Conservation (phyloP, 352 stramenopile genomes). For the Phytophthora aleatoria region DNA sequence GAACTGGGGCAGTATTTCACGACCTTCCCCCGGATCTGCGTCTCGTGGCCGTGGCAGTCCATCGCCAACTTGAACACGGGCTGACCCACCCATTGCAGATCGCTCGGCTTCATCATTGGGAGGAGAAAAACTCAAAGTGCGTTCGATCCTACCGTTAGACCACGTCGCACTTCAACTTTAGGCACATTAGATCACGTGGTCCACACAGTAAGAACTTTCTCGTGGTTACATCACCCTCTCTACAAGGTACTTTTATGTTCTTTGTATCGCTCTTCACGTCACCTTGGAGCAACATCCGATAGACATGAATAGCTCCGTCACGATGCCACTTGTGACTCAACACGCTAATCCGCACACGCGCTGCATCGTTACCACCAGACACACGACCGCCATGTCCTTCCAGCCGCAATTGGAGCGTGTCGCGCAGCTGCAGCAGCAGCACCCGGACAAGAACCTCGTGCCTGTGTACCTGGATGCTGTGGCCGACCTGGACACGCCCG, state of each 20-base stretch:
- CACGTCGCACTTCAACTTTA: constrained; percentile 1
- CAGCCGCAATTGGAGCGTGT: constrained; percentile 69
- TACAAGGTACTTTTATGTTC: constrained; percentile 7
- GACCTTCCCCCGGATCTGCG: constrained; percentile 8
- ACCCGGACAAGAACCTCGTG: constrained; percentile 85
- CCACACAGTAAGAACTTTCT: constrained; percentile 16
- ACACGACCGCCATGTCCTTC: constrained; percentile 49
- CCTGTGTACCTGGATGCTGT: constrained; percentile 86
- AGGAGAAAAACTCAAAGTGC: background rate
- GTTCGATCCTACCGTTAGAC: constrained; percentile 1
- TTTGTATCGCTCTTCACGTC: constrained; percentile 4
- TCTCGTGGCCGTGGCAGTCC: constrained; percentile 6
- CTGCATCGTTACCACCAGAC: background rate
- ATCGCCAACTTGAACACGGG: constrained; percentile 17
- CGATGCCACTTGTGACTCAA: constrained; percentile 10
- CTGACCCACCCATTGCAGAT: constrained; percentile 14
- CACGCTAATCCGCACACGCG: constrained; percentile 7
- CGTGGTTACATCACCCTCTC: constrained; percentile 18
- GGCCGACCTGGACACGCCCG: constrained; percentile 87
- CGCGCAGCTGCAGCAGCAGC: constrained; percentile 58
- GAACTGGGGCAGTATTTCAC: constrained; percentile 14
- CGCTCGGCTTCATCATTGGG: constrained; percentile 3
- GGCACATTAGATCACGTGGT: background rate
- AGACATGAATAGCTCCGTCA: background rate
- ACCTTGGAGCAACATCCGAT: constrained; percentile 14